Evolutionary conservation across 495 filamentous ascomycete species (phyloP), one percentile per base, ranked within the genome.

Genomic region (Bacidia rubella): DNA sequence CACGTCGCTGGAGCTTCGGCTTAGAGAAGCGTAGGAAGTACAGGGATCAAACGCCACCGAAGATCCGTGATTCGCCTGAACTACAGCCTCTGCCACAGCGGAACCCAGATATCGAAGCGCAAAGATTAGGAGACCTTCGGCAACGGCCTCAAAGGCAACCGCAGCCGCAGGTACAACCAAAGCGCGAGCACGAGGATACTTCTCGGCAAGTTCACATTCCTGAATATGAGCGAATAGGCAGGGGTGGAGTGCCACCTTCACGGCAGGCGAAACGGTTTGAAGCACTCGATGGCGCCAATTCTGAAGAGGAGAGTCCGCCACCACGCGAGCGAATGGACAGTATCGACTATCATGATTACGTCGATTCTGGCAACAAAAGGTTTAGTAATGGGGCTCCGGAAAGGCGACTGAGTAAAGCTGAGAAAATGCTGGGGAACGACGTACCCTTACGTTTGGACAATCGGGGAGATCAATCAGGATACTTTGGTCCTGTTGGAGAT

Each of bases 1-100:
- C 56, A 7, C 56, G 56, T 19, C 52, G 56, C 23, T 58, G 52
- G 52, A 54, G 56, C 47, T 58, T 58, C 23, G 52, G 56, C 11
- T 32, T 58, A 5, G 49, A 49, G 15, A 53, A 54, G 23, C 40
- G 56, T 17, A 54, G 56, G 45, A 47, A 52, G 42, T 58, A 58
- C 40, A 51, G 56, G 24, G 56, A 58, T 47, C 56, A 58, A 25
- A 58, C 56, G 11, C 56, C 56, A 2, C 52, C 56, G 0, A 5
- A 45, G 12, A 40, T 42, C 21, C 39, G 56, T 35, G 32, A 19
- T 35, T 25, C 47, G 19, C 25, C 19, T n/a, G 19, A 35, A 19
- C 10, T 38, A 12, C 27, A 25, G 26, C 47, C 47, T 1, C 32
- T 23, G 24, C 29, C 47, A 3, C 27, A 17, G 27, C 22, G 23